Evolutionary conservation across 2,329 filamentous ascomycete species (phyloP).

Genomic region (Ascochyta pisi): DNA sequence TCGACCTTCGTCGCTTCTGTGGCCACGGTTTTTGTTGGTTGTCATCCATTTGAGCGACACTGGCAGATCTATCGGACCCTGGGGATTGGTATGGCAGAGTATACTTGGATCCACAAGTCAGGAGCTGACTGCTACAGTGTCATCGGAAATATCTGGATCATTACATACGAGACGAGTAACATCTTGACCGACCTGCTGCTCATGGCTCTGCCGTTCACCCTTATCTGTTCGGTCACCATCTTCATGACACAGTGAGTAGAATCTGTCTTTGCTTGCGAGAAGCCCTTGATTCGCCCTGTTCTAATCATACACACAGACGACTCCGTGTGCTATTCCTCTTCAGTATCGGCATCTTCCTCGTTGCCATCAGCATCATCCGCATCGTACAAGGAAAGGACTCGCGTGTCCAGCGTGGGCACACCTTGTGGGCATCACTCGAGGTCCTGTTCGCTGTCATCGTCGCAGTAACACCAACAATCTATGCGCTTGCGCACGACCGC

Average conservation of each 20-base stretch:
- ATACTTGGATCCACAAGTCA: not conserved
- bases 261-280: not conserved
- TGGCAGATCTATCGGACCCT: conserved; percentile 28
- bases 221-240: conserved; percentile 21
- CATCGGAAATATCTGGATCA: conserved; percentile 29
- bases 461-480: conserved; percentile 27
- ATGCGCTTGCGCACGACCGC: conserved; percentile 23
- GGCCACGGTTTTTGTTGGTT: conserved; percentile 19
- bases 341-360: conserved; percentile 26
- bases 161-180: conserved; percentile 28
- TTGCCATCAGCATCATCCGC: conserved; percentile 25
- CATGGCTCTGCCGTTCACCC: conserved; percentile 21
- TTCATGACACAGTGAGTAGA: conserved; percentile 17
- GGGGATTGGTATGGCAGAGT: conserved; percentile 21
- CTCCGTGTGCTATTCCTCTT: conserved; percentile 27
- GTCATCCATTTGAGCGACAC: conserved; percentile 18
- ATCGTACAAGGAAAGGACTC: conserved; percentile 22
- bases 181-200: conserved; percentile 26
- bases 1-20: conserved; percentile 25
- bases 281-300: not conserved
- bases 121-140: conserved; percentile 18
- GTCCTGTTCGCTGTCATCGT: conserved; percentile 23
- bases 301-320: conserved; percentile 7
- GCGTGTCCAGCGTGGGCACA: conserved; percentile 21
- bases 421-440: conserved; percentile 26